phyloP scores from a whole-genome alignment of 768 basidiomycete species.

The Kwoniella bestiolae region DNA sequence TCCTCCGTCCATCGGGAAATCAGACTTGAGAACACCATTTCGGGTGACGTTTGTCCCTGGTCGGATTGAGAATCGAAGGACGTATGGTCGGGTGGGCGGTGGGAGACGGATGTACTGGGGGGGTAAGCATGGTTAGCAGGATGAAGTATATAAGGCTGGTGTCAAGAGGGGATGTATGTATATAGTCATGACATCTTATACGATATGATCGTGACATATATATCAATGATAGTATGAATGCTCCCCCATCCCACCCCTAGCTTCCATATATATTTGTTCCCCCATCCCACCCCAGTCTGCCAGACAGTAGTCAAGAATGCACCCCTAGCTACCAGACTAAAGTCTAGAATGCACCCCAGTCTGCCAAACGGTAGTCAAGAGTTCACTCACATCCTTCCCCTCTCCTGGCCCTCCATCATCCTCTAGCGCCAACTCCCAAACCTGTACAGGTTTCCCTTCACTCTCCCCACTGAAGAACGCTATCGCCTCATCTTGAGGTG shows the following conservation, averaged over 20 bases:
- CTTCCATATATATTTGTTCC: too few species aligned
- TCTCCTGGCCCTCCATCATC: conserved; percentile 88
- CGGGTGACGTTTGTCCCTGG: conserved; percentile 88
- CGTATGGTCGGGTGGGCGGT: conserved; percentile 83
- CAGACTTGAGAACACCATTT: conserved; percentile 92
- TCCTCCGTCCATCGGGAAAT: conserved; percentile 94
- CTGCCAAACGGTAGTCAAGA: neutral
- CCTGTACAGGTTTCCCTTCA: conserved; percentile 61
- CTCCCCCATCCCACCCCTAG: too few species aligned
- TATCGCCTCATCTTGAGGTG: conserved; percentile 90
- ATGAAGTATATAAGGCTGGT: too few species aligned
- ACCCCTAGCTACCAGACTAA: neutral
- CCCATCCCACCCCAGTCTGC: neutral
- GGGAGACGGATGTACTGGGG: conserved; percentile 91
- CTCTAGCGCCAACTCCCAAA: conserved; percentile 85
- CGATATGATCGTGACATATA: neutral
- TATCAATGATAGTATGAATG: neutral
- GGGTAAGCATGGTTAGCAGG: too few species aligned
- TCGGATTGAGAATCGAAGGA: conserved; percentile 86
- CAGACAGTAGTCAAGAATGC: neutral
- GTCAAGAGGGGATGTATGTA: too few species aligned
- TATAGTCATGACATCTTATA: neutral
- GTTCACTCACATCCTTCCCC: conserved; percentile 72
- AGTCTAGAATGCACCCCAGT: neutral
- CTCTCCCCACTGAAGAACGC: conserved; percentile 78